Percentiles rank a stretch among this genome's conserved stretches.
These are phyloP conservation scores for Saccharomyces pastorianus DNA, from an alignment of 1,139 yeast genomes.

Conservation along the genomic window DNA sequence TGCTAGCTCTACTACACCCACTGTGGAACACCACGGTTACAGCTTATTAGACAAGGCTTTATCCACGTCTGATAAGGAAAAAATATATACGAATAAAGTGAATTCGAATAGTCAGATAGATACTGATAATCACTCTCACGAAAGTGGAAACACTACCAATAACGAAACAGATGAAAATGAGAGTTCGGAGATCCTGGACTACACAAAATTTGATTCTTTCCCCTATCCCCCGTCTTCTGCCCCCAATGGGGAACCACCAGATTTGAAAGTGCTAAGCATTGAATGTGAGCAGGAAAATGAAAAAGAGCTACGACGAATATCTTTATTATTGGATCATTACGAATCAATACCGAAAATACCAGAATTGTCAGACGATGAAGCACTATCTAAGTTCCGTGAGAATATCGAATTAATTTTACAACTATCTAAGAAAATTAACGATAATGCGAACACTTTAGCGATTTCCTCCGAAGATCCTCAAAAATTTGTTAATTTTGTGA, in stretches of 20 bases:
- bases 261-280: background rate
- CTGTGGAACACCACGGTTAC: background rate
- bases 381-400: conserved; percentile 3
- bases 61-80: background rate
- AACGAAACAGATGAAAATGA: background rate
- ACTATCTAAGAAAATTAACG: background rate
- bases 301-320: background rate
- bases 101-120: background rate
- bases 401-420: conserved; percentile 4
- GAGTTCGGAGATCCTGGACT: background rate
- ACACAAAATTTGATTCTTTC: background rate
- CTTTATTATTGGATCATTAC: background rate
- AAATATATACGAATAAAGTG: background rate
- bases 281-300: background rate
- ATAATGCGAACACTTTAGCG: background rate
- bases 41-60: background rate
- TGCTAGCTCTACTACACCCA: conserved; percentile 1
- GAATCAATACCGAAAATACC: background rate
- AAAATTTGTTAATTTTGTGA: conserved; percentile 9
- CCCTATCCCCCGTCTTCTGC: background rate
- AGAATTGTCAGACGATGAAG: background rate
- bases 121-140: background rate
- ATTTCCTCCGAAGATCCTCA: background rate
- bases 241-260: background rate
- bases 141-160: background rate